phyloP scores from a whole-genome alignment of 345 rosid species.

The Populus nigra region DNA sequence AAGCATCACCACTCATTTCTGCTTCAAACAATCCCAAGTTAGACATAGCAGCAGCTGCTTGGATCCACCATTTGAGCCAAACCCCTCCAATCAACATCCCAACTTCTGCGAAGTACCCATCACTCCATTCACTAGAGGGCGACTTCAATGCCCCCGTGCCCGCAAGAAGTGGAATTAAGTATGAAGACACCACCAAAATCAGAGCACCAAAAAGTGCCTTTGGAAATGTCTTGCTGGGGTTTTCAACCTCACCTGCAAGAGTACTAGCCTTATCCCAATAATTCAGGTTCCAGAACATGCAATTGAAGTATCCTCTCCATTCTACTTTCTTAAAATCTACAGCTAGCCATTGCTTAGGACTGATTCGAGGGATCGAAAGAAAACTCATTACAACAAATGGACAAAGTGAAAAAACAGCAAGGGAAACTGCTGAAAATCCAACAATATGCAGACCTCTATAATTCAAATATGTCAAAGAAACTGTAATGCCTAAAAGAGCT shows the following conservation, averaged over 20 bases:
- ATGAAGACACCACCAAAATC: conserved; percentile 68
- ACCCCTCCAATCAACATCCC: conserved; percentile 84
- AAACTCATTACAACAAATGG: conserved; percentile 75
- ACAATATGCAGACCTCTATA: conserved; percentile 84
- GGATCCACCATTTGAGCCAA: conserved; percentile 92
- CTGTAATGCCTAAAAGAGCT: conserved; percentile 66
- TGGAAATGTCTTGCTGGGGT: conserved; percentile 80
- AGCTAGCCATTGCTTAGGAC: conserved; percentile 65
- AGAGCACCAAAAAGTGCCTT: conserved; percentile 80
- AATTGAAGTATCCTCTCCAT: conserved; percentile 88
- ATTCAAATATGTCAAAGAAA: conserved; percentile 75
- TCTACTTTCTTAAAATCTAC: conserved; percentile 61
- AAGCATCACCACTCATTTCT: conserved; percentile 92
- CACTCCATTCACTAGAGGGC: conserved; percentile 67
- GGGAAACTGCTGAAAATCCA: conserved; percentile 69
- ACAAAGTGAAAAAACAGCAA: conserved; percentile 67
- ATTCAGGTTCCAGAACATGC: conserved; percentile 94
- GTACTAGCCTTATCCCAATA: conserved; percentile 98
- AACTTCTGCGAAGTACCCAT: conserved; percentile 91
- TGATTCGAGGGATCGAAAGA: conserved; percentile 61
- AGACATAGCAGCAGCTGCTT: conserved; percentile 91
- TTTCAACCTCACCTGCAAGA: conserved; percentile 83
- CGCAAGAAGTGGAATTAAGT: conserved; percentile 75
- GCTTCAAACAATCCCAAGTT: conserved; percentile 95
- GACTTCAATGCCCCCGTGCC: conserved; percentile 69